phyloP scores from a whole-genome alignment of 2,329 filamentous ascomycete species.

The Apiospora phragmitis region DNA sequence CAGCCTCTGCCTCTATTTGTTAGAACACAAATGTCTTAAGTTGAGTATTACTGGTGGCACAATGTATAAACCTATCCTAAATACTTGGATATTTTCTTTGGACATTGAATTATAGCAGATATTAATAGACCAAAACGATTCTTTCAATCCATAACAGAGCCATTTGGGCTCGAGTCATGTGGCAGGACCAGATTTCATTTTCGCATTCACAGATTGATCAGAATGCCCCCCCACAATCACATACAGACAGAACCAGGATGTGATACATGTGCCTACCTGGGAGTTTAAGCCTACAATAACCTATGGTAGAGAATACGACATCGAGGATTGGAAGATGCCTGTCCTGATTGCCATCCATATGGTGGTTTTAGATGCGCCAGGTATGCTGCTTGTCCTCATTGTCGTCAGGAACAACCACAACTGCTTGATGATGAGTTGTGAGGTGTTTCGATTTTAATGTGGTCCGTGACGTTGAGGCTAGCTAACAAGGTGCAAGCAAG shows the following conservation, averaged over 20 bases:
- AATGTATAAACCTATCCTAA: neutral
- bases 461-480: constrained; percentile 5
- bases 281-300: neutral
- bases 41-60: too few species aligned
- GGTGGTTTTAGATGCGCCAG: neutral
- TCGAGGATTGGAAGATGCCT: neutral
- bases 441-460: neutral
- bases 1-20: too few species aligned
- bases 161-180: neutral
- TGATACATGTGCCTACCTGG: neutral
- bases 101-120: neutral
- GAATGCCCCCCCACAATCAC: neutral
- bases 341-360: neutral
- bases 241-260: neutral
- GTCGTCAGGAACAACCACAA: neutral
- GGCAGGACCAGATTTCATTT: neutral
- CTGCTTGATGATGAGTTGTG: neutral
- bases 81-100: neutral
- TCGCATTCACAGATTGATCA: neutral
- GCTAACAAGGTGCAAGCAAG: neutral
- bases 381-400: neutral
- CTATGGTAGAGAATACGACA: neutral
- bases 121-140: too few species aligned
- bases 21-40: too few species aligned
- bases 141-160: neutral